These are phyloP conservation scores for Annulohypoxylon bovei DNA, from an alignment of 495 filamentous ascomycete species.

Conservation along the genomic window DNA sequence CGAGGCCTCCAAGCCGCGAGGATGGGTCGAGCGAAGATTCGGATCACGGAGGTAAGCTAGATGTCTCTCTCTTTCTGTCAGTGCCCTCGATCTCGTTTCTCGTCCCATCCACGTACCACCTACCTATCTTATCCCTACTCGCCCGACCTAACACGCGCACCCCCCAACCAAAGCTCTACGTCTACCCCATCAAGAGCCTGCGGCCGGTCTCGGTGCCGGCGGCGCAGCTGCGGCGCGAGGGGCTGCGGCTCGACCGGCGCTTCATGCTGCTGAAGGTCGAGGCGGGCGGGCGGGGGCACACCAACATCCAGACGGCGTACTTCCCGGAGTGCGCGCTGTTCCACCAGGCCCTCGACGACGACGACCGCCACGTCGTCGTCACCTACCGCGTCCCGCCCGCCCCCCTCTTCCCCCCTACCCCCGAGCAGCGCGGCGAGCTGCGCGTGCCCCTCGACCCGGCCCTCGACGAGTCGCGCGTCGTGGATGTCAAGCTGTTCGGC, in stretches of 20 bases:
- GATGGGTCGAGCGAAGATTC: slow-evolving; percentile 27
- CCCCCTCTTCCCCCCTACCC: slow-evolving; percentile 29
- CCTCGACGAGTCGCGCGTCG: slow-evolving; percentile 54
- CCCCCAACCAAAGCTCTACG: slow-evolving; percentile 76
- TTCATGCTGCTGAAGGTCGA: slow-evolving; percentile 78
- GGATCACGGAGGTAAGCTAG: slow-evolving; percentile 42
- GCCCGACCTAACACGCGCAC: slow-evolving; percentile 8
- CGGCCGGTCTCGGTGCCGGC: slow-evolving; percentile 67
- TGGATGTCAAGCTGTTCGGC: slow-evolving; percentile 69
- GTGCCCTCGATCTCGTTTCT: not conserved
- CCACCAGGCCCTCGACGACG: slow-evolving; percentile 61
- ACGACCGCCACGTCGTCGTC: slow-evolving; percentile 61
- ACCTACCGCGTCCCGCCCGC: slow-evolving; percentile 59
- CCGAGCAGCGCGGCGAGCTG: slow-evolving; percentile 46
- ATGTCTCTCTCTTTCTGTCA: not conserved
- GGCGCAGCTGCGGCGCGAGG: slow-evolving; percentile 69
- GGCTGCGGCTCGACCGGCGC: slow-evolving; percentile 77
- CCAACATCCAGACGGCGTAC: slow-evolving; percentile 73
- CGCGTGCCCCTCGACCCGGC: slow-evolving; percentile 70
- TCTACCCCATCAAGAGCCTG: slow-evolving; percentile 90
- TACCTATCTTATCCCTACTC: not conserved
- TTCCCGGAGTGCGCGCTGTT: slow-evolving; percentile 76
- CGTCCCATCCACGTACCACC: not conserved
- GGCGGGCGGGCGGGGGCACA: slow-evolving; percentile 50
- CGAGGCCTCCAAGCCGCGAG: slow-evolving; percentile 5